Evolutionary conservation across 345 rosid genomes (phyloP), one percentile per base, ranked within the genome.

Genomic region (Hibiscus tridactylites): DNA sequence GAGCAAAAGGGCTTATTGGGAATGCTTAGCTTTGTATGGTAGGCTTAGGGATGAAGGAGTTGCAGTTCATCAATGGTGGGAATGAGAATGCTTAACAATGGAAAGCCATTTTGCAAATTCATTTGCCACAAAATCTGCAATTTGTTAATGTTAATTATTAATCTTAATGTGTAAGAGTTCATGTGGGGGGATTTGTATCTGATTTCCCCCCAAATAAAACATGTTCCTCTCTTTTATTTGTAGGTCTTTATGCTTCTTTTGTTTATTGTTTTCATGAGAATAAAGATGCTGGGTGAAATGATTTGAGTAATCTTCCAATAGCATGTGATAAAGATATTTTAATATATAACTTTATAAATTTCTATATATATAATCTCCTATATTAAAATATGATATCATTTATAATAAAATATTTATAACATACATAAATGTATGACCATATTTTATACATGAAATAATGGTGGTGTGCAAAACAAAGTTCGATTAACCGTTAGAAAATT

Each of bases 11-110:
- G 81, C 86, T 76, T 81, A 81, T 73, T 83, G 88, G 88, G 86
- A 83, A 67, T 83, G 88, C 62, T 52, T 83, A 72, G 75, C 83
- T 13, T 71, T 85, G 82, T 81, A 81, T 37, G 86, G 88, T 44
- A 78, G 61, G 72, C 61, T 85, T 33, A 78, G 77, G 78, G 83
- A 79, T 73, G 77, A 59, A 26, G 86, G 85, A 17, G 76, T 83
- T 74, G 85, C 85, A 11, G 83, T 85, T 49, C 88, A 83, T 73
- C 86, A 79, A 74, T 85, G 86, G 88, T 83, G 88, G 86, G 37
- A 33, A 4, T 42, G 46, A 72, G 6, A 37, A 35, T 42, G 46
- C 11, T 47, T 47, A 47, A 47, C 52, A 47, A 47, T 47, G 13
- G 16, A 42, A 35, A 12, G 16, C 52, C n/a, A 47, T 47, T 46